These are phyloP conservation scores for Talaromyces sp. DNA, from an alignment of 2,329 filamentous ascomycete genomes.

Conservation along the genomic window DNA sequence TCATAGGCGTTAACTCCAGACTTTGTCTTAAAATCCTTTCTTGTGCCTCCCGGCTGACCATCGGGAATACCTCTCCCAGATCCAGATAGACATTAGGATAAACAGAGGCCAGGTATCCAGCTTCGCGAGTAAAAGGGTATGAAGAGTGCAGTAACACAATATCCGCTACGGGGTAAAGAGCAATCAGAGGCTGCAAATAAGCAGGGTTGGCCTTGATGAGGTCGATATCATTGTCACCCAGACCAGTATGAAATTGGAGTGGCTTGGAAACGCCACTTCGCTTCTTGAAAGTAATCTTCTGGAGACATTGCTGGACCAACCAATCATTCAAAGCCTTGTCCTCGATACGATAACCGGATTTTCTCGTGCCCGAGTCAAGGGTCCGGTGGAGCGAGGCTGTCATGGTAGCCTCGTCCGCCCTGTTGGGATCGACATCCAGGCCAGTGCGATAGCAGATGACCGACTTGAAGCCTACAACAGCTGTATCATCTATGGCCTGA, in stretches of 20 bases:
- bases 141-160: slow-evolving; percentile 79
- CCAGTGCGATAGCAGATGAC: slow-evolving; percentile 82
- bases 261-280: slow-evolving; percentile 62
- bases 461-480: slow-evolving; percentile 79
- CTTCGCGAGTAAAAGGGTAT: slow-evolving; percentile 78
- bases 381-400: slow-evolving; percentile 33
- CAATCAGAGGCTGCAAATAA: slow-evolving; percentile 73
- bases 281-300: slow-evolving; percentile 52
- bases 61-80: slow-evolving; percentile 80
- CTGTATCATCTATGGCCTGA: slow-evolving; percentile 62
- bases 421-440: slow-evolving; percentile 61
- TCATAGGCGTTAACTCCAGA: slow-evolving; percentile 72
- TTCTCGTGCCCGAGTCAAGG: slow-evolving; percentile 28
- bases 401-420: slow-evolving; percentile 44
- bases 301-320: slow-evolving; percentile 66
- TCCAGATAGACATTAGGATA: slow-evolving; percentile 82
- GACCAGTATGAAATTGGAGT: slow-evolving; percentile 80
- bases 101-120: slow-evolving; percentile 74
- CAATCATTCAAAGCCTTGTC: slow-evolving; percentile 69
- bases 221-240: slow-evolving; percentile 78
- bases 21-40: slow-evolving; percentile 70
- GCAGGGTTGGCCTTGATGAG: slow-evolving; percentile 72
- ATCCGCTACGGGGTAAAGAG: slow-evolving; percentile 67
- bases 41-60: slow-evolving; percentile 75
- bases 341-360: slow-evolving; percentile 50